Base-by-base conservation (phyloP, 768 basidiomycete species). In the Trametes elegans region DNA sequence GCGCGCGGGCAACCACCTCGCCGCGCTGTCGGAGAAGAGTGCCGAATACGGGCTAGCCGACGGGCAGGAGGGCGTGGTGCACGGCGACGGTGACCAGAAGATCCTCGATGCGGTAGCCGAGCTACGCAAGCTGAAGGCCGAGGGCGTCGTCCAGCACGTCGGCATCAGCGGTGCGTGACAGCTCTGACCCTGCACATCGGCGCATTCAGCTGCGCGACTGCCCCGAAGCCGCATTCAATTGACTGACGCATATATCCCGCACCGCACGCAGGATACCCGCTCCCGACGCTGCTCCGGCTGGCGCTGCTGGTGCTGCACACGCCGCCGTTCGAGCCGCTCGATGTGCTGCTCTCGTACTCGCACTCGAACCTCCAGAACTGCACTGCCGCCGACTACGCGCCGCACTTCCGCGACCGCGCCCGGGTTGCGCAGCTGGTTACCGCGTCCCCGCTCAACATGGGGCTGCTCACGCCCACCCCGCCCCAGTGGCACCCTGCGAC, bases 381-480 rank as follows among this genome's bases (percentile, higher is more conserved):
- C 51, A 84, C 80, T 14, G 77, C 85, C 66, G 66, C 70, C 35
- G 69, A 75, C 9, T 92, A 84, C 66, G 76, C 78, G 24, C 71
- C 77, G 10, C 77, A 79, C 35, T 78, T 93, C 50, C 73, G 75
- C 58, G 66, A 71, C 18, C 84, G 87, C 21, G 90, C 90, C 0
- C 73, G 80, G 45, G 79, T 95, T 39, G 66, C 69, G 51, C 87
- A 90, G 51, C 74, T 95, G 26, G 49, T 93, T 46, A 75, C 85
- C 2, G 93, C 93, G 1, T 92, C 91, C 2, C 93, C 93, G 7
- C 75, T 95, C 48, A 85, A 81, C 66, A 94, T 94, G 92, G 87
- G 86, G 0, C 79, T 94, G 3, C 77, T 95, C 29, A 82, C 83
- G 0, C 70, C 74, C 3, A 67, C 66, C 0, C 76, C 79, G 2